Evolutionary conservation across 2,329 filamentous ascomycete genomes (phyloP).

Genomic region (Rugonectria rugulosa): DNA sequence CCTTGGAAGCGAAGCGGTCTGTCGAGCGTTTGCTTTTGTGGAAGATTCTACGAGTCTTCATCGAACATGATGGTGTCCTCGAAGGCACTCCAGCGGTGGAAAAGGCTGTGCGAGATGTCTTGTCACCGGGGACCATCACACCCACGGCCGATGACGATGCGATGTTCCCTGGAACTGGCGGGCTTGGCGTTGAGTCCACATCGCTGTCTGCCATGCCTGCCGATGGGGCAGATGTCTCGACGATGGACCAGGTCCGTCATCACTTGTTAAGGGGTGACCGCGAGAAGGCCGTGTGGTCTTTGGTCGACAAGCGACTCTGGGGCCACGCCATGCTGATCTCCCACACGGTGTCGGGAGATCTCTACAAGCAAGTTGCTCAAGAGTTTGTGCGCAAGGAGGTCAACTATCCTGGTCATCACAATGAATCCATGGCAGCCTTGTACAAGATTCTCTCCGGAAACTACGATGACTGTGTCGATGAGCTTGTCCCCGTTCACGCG

Average conservation of each 20-base stretch:
- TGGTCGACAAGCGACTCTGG: slow-evolving; percentile 93
- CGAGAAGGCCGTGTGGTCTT: slow-evolving; percentile 91
- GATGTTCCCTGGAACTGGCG: slow-evolving; percentile 33
- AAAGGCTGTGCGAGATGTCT: slow-evolving; percentile 75
- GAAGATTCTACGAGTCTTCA: slow-evolving; percentile 82
- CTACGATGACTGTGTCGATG: slow-evolving; percentile 91
- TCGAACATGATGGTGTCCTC: slow-evolving; percentile 85
- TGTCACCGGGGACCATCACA: slow-evolving; percentile 64
- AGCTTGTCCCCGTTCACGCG: slow-evolving; percentile 91
- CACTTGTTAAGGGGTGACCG: slow-evolving; percentile 81
- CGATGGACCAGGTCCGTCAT: slow-evolving; percentile 75
- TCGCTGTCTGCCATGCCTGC: slow-evolving; percentile 53
- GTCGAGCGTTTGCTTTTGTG: slow-evolving; percentile 85
- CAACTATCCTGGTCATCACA: slow-evolving; percentile 79
- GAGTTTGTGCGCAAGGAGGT: slow-evolving; percentile 97
- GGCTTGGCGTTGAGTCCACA: slow-evolving; percentile 36
- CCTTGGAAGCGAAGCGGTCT: slow-evolving; percentile 71
- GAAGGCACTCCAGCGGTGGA: slow-evolving; percentile 77
- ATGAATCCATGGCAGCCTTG: slow-evolving; percentile 86
- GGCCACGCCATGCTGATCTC: slow-evolving; percentile 94
- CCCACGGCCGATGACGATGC: slow-evolving; percentile 36
- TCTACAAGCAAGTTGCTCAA: slow-evolving; percentile 93
- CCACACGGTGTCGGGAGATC: slow-evolving; percentile 75
- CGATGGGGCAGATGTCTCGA: slow-evolving; percentile 74
- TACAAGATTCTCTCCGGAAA: slow-evolving; percentile 97